Percentiles rank a stretch among this genome's conserved stretches.
Evolutionary conservation across 192 early-diverging fungal species (phyloP).

Genomic region (Haplosporangium gracile): DNA sequence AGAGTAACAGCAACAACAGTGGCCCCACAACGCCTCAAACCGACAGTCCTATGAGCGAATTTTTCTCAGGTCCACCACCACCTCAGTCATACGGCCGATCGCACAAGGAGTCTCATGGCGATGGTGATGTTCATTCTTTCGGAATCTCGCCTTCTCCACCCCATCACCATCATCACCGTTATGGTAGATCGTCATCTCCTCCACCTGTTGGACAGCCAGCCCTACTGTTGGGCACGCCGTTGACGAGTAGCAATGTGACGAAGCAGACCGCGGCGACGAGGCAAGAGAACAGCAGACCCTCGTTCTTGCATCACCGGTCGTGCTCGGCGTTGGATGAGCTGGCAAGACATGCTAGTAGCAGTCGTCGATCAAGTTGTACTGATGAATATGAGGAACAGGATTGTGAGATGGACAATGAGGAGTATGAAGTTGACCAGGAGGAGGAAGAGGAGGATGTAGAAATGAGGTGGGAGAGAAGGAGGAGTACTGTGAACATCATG

Average conservation of each 20-base stretch:
- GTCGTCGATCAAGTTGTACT: background rate
- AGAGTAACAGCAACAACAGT: background rate
- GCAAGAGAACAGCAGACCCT: background rate
- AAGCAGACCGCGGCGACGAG: background rate
- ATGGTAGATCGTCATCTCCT: background rate
- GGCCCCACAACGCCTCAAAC: background rate
- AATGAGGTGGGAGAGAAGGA: slow-evolving; percentile 8
- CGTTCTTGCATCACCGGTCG: background rate
- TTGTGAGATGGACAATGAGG: background rate
- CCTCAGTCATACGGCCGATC: background rate
- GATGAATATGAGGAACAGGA: slow-evolving; percentile 10
- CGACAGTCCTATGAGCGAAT: background rate
- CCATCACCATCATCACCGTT: background rate
- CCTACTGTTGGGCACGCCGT: background rate
- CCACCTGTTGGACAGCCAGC: background rate
- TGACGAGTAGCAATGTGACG: background rate
- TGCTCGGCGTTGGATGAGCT: background rate
- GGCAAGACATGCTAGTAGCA: background rate
- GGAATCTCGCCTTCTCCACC: background rate
- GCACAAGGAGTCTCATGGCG: background rate
- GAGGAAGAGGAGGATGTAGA: background rate
- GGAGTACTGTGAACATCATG: slow-evolving; percentile 33
- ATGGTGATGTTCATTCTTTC: background rate
- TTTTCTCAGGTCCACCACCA: background rate
- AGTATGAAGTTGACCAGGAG: background rate